phyloP scores from a whole-genome alignment of 208 protist species.

The Acanthamoeba castellanii region DNA sequence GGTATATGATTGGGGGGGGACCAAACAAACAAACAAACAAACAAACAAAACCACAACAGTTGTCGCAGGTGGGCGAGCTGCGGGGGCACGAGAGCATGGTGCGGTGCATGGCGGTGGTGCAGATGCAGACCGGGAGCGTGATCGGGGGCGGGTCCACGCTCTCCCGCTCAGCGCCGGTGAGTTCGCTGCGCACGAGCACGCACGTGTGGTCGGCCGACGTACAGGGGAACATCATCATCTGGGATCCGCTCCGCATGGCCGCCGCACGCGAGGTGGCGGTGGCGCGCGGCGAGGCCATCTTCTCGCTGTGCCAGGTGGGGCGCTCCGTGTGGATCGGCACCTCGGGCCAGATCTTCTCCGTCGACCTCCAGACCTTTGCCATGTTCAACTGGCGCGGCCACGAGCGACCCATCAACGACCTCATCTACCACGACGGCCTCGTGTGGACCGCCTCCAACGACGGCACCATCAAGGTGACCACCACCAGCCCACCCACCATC shows the following conservation, averaged over 20 bases:
- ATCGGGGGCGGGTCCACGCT: background rate
- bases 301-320: background rate
- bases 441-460: background rate
- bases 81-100: background rate
- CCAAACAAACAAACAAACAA: too few relatives aligned
- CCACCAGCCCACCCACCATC: background rate
- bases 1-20: too few relatives aligned
- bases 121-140: background rate
- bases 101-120: background rate
- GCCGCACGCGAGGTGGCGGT: background rate
- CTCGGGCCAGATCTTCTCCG: background rate
- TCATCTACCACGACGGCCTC: background rate
- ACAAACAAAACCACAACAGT: background rate
- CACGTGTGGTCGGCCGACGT: slow-evolving; percentile 13
- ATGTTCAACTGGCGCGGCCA: slow-evolving; percentile 7
- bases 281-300: background rate
- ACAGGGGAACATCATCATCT: background rate
- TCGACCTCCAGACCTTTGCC: background rate
- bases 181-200: background rate
- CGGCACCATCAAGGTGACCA: background rate
- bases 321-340: slow-evolving; percentile 8
- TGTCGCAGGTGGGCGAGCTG: background rate
- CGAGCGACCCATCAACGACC: background rate
- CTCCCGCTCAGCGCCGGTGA: background rate
- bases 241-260: slow-evolving; percentile 7